A percentile compares a stretch with the other conserved stretches of the same genome.
Evolutionary conservation across 116 monocot species (phyloP).

Genomic region (Dioscorea cayenensis): DNA sequence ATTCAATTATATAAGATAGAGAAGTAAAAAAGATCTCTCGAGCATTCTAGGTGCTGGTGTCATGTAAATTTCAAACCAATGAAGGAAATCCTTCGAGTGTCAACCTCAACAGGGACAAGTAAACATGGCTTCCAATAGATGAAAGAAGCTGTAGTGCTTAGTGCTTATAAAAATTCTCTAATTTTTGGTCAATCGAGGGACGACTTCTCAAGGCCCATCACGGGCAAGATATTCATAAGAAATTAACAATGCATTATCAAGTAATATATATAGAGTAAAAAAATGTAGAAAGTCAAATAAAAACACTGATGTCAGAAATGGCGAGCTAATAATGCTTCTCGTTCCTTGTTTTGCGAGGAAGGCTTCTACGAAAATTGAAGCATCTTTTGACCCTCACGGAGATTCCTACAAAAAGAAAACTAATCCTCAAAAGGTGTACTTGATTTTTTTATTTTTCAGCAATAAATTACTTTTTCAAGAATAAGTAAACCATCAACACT

Average conservation of each 20-base stretch:
- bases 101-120: neutral
- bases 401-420: conserved; percentile 57
- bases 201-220: too few species aligned
- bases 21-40: too few species aligned
- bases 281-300: neutral
- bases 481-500: neutral
- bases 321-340: conserved; percentile 60
- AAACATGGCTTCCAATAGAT: neutral
- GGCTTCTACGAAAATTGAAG: conserved; percentile 81
- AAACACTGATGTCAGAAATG: conserved; percentile 88
- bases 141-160: neutral
- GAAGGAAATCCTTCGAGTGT: too few species aligned
- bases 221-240: neutral
- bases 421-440: neutral
- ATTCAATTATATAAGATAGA: too few species aligned
- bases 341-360: conserved; percentile 91
- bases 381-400: conserved; percentile 83
- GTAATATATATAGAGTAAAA: neutral
- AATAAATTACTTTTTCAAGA: neutral
- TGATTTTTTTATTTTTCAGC: neutral
- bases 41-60: too few species aligned
- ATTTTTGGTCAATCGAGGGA: too few species aligned
- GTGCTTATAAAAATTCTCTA: neutral
- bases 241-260: neutral
- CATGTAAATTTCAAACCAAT: too few species aligned